Conservation (phyloP, 208 protist genomes). For the Borovskyia barvae region DNA sequence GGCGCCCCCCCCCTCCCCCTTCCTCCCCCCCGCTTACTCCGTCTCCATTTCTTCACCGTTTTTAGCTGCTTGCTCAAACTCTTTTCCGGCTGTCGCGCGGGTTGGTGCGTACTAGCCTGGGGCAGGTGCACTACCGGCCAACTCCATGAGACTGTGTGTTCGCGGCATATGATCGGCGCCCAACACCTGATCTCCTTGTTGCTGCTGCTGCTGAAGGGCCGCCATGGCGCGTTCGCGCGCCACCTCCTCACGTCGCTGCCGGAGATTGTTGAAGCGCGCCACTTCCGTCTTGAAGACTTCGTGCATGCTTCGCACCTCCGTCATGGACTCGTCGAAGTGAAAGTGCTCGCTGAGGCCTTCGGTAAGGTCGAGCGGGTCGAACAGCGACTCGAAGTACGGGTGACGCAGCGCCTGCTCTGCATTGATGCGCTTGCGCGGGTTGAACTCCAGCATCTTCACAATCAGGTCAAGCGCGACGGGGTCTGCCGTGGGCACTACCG, state of each 20-base stretch:
- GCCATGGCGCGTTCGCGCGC: conserved; percentile 45
- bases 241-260: conserved; percentile 47
- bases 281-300: conserved; percentile 70
- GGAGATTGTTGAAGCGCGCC: conserved; percentile 61
- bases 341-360: conserved; percentile 76
- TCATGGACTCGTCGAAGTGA: conserved; percentile 77
- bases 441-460: conserved; percentile 80
- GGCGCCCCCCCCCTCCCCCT: no score
- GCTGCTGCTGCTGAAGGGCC: conserved; percentile 22
- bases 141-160: conserved; percentile 84
- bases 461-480: conserved; percentile 78
- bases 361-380: conserved; percentile 74
- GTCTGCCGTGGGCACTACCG: conserved; percentile 71
- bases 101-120: background rate
- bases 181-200: conserved; percentile 45
- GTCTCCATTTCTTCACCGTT: no score
- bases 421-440: conserved; percentile 77
- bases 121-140: conserved; percentile 45
- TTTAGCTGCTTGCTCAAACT: no score
- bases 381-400: conserved; percentile 86
- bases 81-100: no score
- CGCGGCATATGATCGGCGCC: conserved; percentile 72
- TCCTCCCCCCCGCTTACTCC: no score
- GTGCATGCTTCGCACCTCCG: conserved; percentile 72
- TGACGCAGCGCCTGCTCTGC: conserved; percentile 85